These are phyloP conservation scores for Polygonum aviculare DNA, from an alignment of 148 eudicot genomes.

Conservation along the genomic window DNA sequence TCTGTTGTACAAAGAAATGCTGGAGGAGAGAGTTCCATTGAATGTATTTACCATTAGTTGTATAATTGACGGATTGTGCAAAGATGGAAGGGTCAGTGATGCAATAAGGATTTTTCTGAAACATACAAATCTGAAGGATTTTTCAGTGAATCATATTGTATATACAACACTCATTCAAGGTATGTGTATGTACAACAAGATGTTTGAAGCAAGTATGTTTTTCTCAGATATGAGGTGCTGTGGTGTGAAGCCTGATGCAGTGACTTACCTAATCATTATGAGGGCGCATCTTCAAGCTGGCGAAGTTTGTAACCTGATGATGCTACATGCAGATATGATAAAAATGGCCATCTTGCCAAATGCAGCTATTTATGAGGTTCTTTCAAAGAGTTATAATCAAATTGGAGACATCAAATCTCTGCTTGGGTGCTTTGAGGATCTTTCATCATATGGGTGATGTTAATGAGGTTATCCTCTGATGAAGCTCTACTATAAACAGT, in stretches of 20 bases:
- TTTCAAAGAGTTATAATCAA: slow-evolving; percentile 37
- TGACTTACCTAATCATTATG: slow-evolving; percentile 35
- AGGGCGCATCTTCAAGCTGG: slow-evolving; percentile 34
- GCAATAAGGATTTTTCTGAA: slow-evolving; percentile 50
- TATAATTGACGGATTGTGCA: slow-evolving; percentile 74
- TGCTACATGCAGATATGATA: slow-evolving; percentile 80
- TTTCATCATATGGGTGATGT: slow-evolving; percentile 12
- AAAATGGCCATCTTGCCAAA: slow-evolving; percentile 55
- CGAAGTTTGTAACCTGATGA: slow-evolving; percentile 34
- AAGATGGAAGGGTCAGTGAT: slow-evolving; percentile 41
- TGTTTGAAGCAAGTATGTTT: slow-evolving; percentile 51
- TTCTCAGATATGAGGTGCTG: slow-evolving; percentile 48
- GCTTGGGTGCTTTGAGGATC: slow-evolving; percentile 30
- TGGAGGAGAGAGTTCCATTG: slow-evolving; percentile 42
- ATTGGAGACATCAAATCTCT: slow-evolving; percentile 32
- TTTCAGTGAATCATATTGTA: slow-evolving; percentile 37
- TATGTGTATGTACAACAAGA: slow-evolving; percentile 48
- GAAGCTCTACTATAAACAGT: neutral
- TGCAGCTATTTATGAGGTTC: slow-evolving; percentile 19
- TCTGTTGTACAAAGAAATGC: slow-evolving; percentile 59
- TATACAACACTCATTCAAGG: slow-evolving; percentile 67
- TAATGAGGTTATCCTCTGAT: neutral
- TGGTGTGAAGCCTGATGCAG: slow-evolving; percentile 45
- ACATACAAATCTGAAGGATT: slow-evolving; percentile 19
- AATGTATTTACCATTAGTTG: slow-evolving; percentile 61